Evolutionary conservation across 345 rosid species (phyloP), one percentile per base, ranked within the genome.

Genomic region (Cardiospermum halicacabum): DNA sequence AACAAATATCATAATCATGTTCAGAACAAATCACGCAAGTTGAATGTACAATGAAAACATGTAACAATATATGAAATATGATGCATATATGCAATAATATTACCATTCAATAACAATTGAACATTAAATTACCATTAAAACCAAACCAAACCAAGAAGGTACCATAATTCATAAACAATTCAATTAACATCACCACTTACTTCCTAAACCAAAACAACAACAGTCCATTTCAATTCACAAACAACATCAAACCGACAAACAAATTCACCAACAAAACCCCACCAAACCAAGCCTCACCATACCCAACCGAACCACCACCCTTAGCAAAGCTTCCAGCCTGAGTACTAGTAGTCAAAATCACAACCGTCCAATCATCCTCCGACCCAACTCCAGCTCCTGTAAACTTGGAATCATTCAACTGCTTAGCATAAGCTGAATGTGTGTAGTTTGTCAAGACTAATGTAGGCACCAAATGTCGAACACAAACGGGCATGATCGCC

Each of bases 291-390:
- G 54, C 27, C 42, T 30, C 1, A 56, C 49, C n/a, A 16, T 16
- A 24, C 27, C 56, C 55, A 25, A 64, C 50, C n/a, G 57, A 39
- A 2, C 16, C 62, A 0, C 62, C 82, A 5, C 81, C 88, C 19
- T 27, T 68, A 0, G 74, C 70, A 7, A 89, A 81, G 36, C 75
- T 81, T 24, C 96, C 98, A 0, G 66, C 50, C 0, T 63, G 78
- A 3, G 83, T 83, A 36, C 32, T 80, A 0, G 86, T 78, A 0
- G 70, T 69, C 56, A 92, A 53, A 15, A 89, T 83, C 11, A 82
- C 69, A 18, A 92, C 96, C 86, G 83, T 83, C 98, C 96, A 88
- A 55, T 89, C 85, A 13, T 86, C 84, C 42, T 86, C 86, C 2
- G 89, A 83, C 5, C 89, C 89, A 4, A 88, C 53, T 7, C 96